Base-by-base conservation (phyloP, 192 early-diverging fungal genomes). In the Backusella tarrabulga region DNA sequence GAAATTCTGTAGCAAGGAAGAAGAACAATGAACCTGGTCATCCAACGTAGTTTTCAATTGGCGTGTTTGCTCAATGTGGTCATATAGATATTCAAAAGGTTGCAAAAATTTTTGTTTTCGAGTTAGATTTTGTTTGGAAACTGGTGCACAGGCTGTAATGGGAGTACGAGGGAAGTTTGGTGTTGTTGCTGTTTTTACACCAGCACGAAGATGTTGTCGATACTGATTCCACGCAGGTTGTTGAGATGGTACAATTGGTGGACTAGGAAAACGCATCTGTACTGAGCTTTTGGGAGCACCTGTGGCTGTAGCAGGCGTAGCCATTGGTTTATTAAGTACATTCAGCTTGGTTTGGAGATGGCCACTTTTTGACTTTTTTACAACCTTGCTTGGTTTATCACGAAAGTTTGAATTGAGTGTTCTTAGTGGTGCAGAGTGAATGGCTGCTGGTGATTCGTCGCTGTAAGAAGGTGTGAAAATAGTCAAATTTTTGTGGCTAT, bases 21-120 rank as follows among this genome's bases (percentile, higher is more conserved):
- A 79, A 29, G 92, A 90, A 50, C 89, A 89, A 8, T 92, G 86
- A 74, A 95, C 88, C 80, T 95, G 94, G 50, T 93, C 93, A 79
- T 92, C 90, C 72, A 95, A 83, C 41, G 90, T 92, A 76, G 81
- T 76, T 67, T 90, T 88, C n/a, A 95, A 83, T 2, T 83, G 79
- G 15, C 86, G 79, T 19, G 88, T 85, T n/a, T 88, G 86, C 67
- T 93, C 93, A 42, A 87, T 82, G 34, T 86, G 86, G 60, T 90
- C 89, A 75, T 86, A 86, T 2, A 90, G 78, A 46, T 77, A 81
- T 69, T 88, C 87, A 76, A 90, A 88, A 15, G 87, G 84, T 21
- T 87, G 85, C 29, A 90, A 79, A 67, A 90, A 88, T n/a, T 81
- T 80, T 32, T 90, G 86, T 75, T 88, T 87, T 23, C 82, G 84